A percentile compares a stretch with the other conserved stretches of the same genome.
Evolutionary conservation across 1,284 basidiomycete genomes (phyloP).

Genomic region (Cutaneotrichosporon sp.): DNA sequence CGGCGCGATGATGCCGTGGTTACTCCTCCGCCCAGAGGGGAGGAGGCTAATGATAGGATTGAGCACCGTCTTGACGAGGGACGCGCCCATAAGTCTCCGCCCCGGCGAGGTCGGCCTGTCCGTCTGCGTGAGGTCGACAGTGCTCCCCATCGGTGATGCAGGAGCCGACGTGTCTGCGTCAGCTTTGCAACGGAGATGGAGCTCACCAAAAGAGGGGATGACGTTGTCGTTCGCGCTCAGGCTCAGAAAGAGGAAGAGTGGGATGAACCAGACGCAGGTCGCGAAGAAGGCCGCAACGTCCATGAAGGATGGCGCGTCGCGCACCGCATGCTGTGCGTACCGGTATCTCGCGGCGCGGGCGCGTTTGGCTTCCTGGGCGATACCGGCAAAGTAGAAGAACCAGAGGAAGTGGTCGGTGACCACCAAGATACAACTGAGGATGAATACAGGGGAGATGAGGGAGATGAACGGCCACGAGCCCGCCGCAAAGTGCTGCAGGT

Average conservation of each 20-base stretch:
- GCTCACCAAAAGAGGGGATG: slow-evolving; percentile 61
- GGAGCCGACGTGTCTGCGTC: slow-evolving; percentile 64
- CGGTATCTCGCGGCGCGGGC: slow-evolving; percentile 40
- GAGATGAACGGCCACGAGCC: slow-evolving; percentile 84
- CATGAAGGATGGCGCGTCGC: slow-evolving; percentile 20
- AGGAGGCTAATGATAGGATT: slow-evolving; percentile 51
- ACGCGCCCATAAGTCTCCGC: slow-evolving; percentile 47
- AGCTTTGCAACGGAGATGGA: slow-evolving; percentile 61
- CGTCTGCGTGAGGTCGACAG: slow-evolving; percentile 36
- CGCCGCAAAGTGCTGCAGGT: slow-evolving; percentile 82
- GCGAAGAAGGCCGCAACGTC: slow-evolving; percentile 44
- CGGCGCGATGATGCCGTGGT: slow-evolving; percentile 61
- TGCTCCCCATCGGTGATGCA: slow-evolving; percentile 28
- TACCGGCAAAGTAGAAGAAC: slow-evolving; percentile 85
- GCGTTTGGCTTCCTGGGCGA: slow-evolving; percentile 58
- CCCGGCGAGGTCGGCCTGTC: slow-evolving; percentile 8
- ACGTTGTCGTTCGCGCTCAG: slow-evolving; percentile 93
- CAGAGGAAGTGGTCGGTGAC: slow-evolving; percentile 86
- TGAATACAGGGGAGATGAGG: slow-evolving; percentile 74
- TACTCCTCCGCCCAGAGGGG: slow-evolving; percentile 38
- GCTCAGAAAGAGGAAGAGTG: slow-evolving; percentile 86
- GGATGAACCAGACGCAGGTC: slow-evolving; percentile 78
- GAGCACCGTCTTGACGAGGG: slow-evolving; percentile 66
- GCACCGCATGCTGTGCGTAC: slow-evolving; percentile 54
- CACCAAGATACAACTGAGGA: slow-evolving; percentile 77